Base-by-base conservation (phyloP, 495 filamentous ascomycete species). In the Penicillium canescens region DNA sequence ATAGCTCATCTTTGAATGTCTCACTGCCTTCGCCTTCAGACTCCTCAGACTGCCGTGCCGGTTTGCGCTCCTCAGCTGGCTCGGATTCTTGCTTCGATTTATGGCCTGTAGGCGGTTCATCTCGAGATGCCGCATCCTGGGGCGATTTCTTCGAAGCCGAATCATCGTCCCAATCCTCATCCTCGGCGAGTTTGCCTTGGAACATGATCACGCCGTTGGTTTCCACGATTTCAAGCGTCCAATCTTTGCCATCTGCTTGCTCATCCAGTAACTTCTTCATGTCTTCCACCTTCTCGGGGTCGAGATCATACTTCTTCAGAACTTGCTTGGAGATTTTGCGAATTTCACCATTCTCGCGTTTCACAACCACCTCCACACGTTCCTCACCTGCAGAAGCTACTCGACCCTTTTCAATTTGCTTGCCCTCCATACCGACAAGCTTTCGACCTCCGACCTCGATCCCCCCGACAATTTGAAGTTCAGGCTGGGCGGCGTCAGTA, bases 241-340 rank as follows among this genome's bases (percentile, higher is more conserved):
- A 82, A 18, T 74, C 72, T 24, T 74, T 77, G 33, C 73, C 76
- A 16, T 68, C 50, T 10, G 72, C 68, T 60, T 70, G 46, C 42
- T 69, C 68, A 56, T 71, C 73, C 53, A 72, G 66, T 63, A 87
- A 74, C 52, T 84, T 77, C 60, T 76, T 79, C 52, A 91, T 70
- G 50, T 78, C 73, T 48, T 91, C 86, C 3, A 94, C 70, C 50
- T 81, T 76, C 47, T 87, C 78, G 7, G 82, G 80, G 54, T 87
- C 82, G n/a, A 96, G 71, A 18, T 87, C 82, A 54, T 89, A 71
- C 59, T 86, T 83, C 61, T 82, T 80, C 42, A 96, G 62, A 34
- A 87, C 83, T 36, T 87, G 81, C 36, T 81, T 78, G 8, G 74
- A 77, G 50, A 87, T 57, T 37, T 70, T 66, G 24, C 78, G 59